A percentile compares a stretch with the other conserved stretches of the same genome.
phyloP scores from a whole-genome alignment of 148 eudicot genomes.

The Cornus suecica region DNA sequence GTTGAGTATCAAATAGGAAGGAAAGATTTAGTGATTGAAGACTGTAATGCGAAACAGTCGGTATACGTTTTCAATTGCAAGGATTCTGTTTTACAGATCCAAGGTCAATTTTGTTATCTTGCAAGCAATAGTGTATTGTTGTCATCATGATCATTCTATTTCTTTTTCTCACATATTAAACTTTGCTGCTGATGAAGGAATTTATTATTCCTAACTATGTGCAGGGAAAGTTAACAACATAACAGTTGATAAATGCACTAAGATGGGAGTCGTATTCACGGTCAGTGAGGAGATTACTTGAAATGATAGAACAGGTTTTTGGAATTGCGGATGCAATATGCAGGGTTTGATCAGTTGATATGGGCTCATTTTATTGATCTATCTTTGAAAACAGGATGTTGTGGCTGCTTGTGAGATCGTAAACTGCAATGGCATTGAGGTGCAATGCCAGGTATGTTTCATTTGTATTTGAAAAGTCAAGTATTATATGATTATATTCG shows the following conservation, averaged over 20 bases:
- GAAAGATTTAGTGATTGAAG: conserved; percentile 73
- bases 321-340: background rate
- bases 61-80: conserved; percentile 88
- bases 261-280: conserved; percentile 83
- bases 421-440: conserved; percentile 52
- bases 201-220: background rate
- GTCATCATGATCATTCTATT: background rate
- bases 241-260: conserved; percentile 90
- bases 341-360: background rate
- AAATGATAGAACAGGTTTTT: background rate
- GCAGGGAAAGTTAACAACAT: conserved; percentile 98
- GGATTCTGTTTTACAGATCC: conserved; percentile 80
- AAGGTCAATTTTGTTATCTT: conserved; percentile 45
- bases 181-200: background rate
- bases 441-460: conserved; percentile 52
- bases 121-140: conserved; percentile 1
- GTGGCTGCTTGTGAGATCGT: conserved; percentile 77
- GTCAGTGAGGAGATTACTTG: conserved; percentile 37
- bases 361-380: conserved; percentile 20
- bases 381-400: conserved; percentile 61
- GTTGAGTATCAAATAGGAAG: conserved; percentile 87
- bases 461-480: too few relatives aligned
- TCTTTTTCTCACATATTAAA: background rate
- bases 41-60: conserved; percentile 86
- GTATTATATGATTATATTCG: background rate